Evolutionary conservation across 495 filamentous ascomycete genomes (phyloP), one percentile per base, ranked within the genome.

Genomic region (Penicillium coprophilum): DNA sequence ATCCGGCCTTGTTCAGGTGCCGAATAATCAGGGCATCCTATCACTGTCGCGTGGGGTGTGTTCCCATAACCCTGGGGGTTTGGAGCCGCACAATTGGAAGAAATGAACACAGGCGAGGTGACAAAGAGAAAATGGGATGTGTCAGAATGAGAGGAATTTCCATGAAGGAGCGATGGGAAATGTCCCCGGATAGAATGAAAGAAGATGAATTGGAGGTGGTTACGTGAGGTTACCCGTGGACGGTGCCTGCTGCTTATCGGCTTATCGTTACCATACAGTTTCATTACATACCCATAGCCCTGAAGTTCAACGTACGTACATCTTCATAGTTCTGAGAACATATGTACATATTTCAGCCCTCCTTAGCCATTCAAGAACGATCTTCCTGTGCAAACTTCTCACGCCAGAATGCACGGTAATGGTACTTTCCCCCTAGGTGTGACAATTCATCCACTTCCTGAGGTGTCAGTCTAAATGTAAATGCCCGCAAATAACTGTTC

Each of bases 401-500:
- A 27, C 54, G 71, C 86, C 87, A 93, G 62, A 86, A 93, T 0
- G 75, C 83, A 45, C 88, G 78, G 58, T 73, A 88, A 72, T 91
- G 84, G 73, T 88, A 86, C 77, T 84, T 64, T 61, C 75, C 71
- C 1, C 90, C 90, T 30, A 79, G 34, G 55, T 75, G 68, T 6
- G 74, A 70, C 54, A 96, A 86, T 62, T 88, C 80, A 53, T 85
- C 69, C 5, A 93, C 75, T 74, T 96, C 92, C 50, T 77, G 69
- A 0, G 84, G 82, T 2, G 85, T 92, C 62, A 96, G 67, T 61
- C 85, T 85, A 71, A 95, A 94, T 6, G 80, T 82, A 51, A 89
- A 59, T 15, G 69, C 76, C 11, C 75, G 67, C 61, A 91, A 63
- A 63, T 88, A 93, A 54, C 80, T 79, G 57, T 77, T 80, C 65